Conservation (phyloP, 495 filamentous ascomycete species). For the Penicillium cinerascens region DNA sequence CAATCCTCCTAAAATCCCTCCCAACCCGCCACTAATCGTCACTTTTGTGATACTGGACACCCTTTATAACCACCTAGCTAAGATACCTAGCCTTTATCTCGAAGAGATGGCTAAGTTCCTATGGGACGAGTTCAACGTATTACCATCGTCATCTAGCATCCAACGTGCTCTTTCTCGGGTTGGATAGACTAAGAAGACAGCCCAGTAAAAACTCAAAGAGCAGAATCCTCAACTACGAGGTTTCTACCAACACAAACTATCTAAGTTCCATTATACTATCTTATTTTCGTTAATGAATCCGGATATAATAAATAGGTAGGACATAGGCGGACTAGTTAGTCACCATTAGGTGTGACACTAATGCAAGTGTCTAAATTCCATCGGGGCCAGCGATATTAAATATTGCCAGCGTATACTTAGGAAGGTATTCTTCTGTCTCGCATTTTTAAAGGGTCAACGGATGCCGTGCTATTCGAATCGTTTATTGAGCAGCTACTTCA, state of each 20-base stretch:
- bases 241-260: slow-evolving; percentile 1
- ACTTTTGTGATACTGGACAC: neutral
- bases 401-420: slow-evolving; percentile 35
- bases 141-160: no score
- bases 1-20: neutral
- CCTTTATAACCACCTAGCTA: neutral
- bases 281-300: slow-evolving; percentile 1
- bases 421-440: slow-evolving; percentile 34
- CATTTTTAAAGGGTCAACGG: slow-evolving; percentile 36
- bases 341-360: slow-evolving; percentile 28
- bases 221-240: slow-evolving; percentile 23
- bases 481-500: slow-evolving; percentile 39
- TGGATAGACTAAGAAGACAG: slow-evolving; percentile 18
- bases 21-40: neutral
- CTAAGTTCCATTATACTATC: slow-evolving; percentile 1
- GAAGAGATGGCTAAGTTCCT: no score
- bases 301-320: slow-evolving; percentile 3
- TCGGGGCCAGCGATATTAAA: slow-evolving; percentile 31
- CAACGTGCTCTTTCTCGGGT: no score
- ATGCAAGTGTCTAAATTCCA: slow-evolving; percentile 31
- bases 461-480: slow-evolving; percentile 36
- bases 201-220: slow-evolving; percentile 28
- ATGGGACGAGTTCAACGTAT: no score
- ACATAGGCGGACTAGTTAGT: slow-evolving; percentile 29
- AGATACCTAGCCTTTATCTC: no score